A percentile compares a stretch with the other conserved stretches of the same genome.
Conservation (phyloP, 2,329 filamentous ascomycete genomes). For the Cladosporium sp. region DNA sequence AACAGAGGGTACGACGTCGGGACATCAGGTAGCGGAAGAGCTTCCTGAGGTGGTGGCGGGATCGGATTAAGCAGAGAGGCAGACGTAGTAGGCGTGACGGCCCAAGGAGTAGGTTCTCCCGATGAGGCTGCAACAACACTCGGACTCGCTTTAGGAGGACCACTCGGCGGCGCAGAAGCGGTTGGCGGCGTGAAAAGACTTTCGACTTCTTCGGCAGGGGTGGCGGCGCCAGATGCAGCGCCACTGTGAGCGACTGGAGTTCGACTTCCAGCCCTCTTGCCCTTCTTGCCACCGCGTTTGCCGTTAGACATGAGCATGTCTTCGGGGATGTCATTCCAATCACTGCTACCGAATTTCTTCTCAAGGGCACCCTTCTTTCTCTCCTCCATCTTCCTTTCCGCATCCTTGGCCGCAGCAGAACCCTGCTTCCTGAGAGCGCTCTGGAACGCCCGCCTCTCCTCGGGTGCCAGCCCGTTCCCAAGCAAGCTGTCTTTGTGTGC, state of each 20-base stretch:
- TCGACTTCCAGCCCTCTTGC: conserved; percentile 22
- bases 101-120: conserved; percentile 24
- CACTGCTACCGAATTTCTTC: conserved; percentile 44
- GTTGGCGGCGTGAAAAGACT: conserved; percentile 31
- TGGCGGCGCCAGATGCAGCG: conserved; percentile 14
- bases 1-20: conserved; percentile 72
- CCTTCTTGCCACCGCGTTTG: conserved; percentile 22
- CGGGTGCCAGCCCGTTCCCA: conserved; percentile 48
- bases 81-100: conserved; percentile 54
- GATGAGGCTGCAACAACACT: conserved; percentile 23
- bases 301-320: conserved; percentile 34
- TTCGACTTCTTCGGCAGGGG: conserved; percentile 30
- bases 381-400: conserved; percentile 50
- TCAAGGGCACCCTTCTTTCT: conserved; percentile 52
- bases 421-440: conserved; percentile 56
- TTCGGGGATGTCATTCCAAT: conserved; percentile 40
- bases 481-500: conserved; percentile 68
- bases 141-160: neutral
- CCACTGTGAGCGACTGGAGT: conserved; percentile 14
- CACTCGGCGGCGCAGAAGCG: conserved; percentile 20
- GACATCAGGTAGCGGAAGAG: conserved; percentile 37
- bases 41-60: conserved; percentile 16
- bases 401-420: conserved; percentile 50
- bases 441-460: conserved; percentile 64
- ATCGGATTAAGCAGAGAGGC: conserved; percentile 42